phyloP scores from a whole-genome alignment of 352 stramenopile species.

The Pythium vanterpoolii region DNA sequence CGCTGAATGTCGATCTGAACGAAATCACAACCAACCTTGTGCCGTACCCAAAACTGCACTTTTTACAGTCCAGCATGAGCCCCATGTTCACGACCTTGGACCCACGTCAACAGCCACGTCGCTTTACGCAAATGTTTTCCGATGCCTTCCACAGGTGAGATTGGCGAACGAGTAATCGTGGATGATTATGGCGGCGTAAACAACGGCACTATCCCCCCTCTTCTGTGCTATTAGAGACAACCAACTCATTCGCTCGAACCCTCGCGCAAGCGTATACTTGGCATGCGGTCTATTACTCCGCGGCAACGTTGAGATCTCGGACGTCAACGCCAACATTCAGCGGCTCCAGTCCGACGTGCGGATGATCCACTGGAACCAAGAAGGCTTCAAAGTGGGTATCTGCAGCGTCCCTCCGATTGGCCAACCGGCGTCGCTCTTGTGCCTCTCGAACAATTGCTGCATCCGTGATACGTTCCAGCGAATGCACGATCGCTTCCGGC shows the following conservation, averaged over 20 bases:
- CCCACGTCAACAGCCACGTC: conserved; percentile 46
- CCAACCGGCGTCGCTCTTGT: conserved; percentile 65
- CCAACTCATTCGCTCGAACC: conserved; percentile 76
- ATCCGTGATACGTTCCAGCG: conserved; percentile 81
- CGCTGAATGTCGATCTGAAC: conserved; percentile 98
- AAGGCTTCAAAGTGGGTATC: conserved; percentile 89
- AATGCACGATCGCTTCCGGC: conserved; percentile 69
- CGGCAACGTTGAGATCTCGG: conserved; percentile 82
- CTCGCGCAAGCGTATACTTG: conserved; percentile 69
- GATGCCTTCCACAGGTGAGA: conserved; percentile 59
- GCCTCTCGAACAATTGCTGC: conserved; percentile 86
- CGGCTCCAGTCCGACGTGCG: conserved; percentile 71
- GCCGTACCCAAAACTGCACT: conserved; percentile 98
- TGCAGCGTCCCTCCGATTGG: conserved; percentile 63
- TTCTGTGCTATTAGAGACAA: conserved; percentile 38
- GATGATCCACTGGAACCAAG: conserved; percentile 91
- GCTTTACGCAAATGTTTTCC: conserved; percentile 63
- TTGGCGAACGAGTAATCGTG: background rate
- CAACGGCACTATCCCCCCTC: background rate
- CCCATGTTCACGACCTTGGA: conserved; percentile 48
- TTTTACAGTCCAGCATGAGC: conserved; percentile 91
- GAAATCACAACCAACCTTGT: conserved; percentile 99
- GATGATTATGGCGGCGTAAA: too few species aligned
- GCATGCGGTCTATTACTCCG: conserved; percentile 85
- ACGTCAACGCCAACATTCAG: conserved; percentile 88